phyloP scores from a whole-genome alignment of 176 grass and related monocot species.

The Musa acuminata region DNA sequence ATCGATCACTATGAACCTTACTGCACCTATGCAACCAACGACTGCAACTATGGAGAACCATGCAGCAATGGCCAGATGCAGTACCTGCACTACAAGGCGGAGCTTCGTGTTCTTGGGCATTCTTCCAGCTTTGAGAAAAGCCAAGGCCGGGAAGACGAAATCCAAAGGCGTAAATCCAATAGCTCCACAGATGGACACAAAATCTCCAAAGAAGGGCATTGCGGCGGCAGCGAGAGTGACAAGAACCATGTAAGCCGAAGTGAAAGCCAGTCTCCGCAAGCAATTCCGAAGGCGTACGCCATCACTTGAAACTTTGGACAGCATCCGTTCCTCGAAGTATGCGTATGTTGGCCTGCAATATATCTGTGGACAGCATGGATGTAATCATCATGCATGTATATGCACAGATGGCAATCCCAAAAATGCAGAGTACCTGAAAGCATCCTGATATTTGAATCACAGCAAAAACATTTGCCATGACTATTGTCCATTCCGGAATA shows the following conservation, averaged over 20 bases:
- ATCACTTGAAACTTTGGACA: slow-evolving; percentile 5
- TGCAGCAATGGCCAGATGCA: slow-evolving; percentile 17
- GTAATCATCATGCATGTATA: too few species aligned
- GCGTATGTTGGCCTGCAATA: slow-evolving; percentile 70
- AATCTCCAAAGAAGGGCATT: slow-evolving; percentile 81
- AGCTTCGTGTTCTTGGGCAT: slow-evolving; percentile 22
- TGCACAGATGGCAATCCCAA: too few species aligned
- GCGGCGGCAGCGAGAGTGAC: slow-evolving; percentile 49
- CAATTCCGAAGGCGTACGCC: slow-evolving; percentile 2
- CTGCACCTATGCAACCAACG: slow-evolving; percentile 47
- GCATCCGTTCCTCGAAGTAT: slow-evolving; percentile 29
- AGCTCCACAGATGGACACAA: slow-evolving; percentile 70
- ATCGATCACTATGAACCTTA: slow-evolving; percentile 46
- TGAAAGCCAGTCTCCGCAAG: slow-evolving; percentile 38
- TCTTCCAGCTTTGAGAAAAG: slow-evolving; percentile 38
- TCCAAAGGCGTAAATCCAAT: slow-evolving; percentile 71
- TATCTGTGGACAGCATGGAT: slow-evolving; percentile 32
- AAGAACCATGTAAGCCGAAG: slow-evolving; percentile 37
- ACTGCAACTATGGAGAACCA: slow-evolving; percentile 44
- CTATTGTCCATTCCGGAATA: slow-evolving; percentile 47
- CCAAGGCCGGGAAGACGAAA: slow-evolving; percentile 59
- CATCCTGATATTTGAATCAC: slow-evolving; percentile 78
- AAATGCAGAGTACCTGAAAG: slow-evolving; percentile 48
- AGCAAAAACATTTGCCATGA: slow-evolving; percentile 85
- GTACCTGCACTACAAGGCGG: slow-evolving; percentile 20